A percentile compares a stretch with the other conserved stretches of the same genome.
Evolutionary conservation across 2,329 filamentous ascomycete genomes (phyloP).

Genomic region (Penicillium sp.): DNA sequence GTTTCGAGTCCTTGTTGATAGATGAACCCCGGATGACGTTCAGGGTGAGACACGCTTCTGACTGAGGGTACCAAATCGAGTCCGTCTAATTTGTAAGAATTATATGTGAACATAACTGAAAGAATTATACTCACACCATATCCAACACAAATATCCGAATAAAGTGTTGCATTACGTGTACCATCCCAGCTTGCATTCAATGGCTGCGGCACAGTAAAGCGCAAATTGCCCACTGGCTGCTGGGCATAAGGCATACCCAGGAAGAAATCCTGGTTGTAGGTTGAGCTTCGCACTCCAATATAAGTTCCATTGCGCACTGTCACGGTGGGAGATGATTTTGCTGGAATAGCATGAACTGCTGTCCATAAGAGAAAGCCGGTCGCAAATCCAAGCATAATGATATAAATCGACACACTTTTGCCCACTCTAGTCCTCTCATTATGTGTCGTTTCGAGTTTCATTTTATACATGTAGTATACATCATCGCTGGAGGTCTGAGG

Average conservation of each 20-base stretch:
- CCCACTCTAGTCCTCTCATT: not conserved
- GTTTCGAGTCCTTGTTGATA: slow-evolving; percentile 36
- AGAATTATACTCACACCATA: slow-evolving; percentile 44
- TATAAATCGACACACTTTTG: not conserved
- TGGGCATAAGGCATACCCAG: slow-evolving; percentile 59
- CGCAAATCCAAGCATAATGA: slow-evolving; percentile 5
- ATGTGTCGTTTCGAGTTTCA: not conserved
- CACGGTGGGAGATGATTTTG: slow-evolving; percentile 27
- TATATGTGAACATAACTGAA: not conserved
- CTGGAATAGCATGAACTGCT: slow-evolving; percentile 22
- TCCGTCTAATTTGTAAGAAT: slow-evolving; percentile 22
- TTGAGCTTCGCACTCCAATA: slow-evolving; percentile 39
- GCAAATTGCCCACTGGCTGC: slow-evolving; percentile 52
- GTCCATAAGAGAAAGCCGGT: slow-evolving; percentile 16
- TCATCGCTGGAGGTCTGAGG: not conserved
- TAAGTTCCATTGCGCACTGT: slow-evolving; percentile 50
- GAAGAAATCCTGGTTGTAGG: slow-evolving; percentile 53
- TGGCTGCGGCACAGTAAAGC: slow-evolving; percentile 53
- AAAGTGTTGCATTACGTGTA: slow-evolving; percentile 44
- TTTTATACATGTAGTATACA: not conserved
- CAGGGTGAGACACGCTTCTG: slow-evolving; percentile 61
- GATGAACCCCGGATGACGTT: slow-evolving; percentile 56
- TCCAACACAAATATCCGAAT: slow-evolving; percentile 51
- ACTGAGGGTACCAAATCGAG: slow-evolving; percentile 36
- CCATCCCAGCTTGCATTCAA: slow-evolving; percentile 49